Evolutionary conservation across 2,329 filamentous ascomycete genomes (phyloP), one percentile per base, ranked within the genome.

Genomic region (Fusarium buxicola): DNA sequence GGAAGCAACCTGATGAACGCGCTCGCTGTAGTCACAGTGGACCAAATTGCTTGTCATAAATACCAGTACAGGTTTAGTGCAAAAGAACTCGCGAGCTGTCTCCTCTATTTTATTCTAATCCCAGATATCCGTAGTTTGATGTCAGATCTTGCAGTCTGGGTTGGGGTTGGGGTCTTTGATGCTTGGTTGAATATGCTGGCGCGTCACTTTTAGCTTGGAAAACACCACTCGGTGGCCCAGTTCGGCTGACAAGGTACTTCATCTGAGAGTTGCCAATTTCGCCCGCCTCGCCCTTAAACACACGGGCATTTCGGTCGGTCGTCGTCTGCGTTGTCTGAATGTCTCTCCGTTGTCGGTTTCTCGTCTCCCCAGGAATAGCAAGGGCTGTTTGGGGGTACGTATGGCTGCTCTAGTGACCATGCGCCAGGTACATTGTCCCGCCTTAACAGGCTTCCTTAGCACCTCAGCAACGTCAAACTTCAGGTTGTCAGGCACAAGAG

Each of bases 251-350:
- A 28, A 51, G 45, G 35, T 32, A 18, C 39, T 30, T 34, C 21
- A 36, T 21, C 57, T 40, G 16, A 55, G 40, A 63, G 48, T 50
- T 21, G n/a, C 30, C 39, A 59, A 55, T 55, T 34, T 64, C 63
- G 48, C 50, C 54, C 63, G 55, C 59, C 63, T 61, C 44, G 31
- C 8, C 35, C 25, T 34, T 9, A 35, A 36, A 34, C 8, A 16
- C 39, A 25, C 40, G 43, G 32, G 11, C 43, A 31, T 47, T 31
- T 12, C 50, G 54, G 28, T 56, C 12, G 46, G 47, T 30, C 18
- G 18, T 48, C 36, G 21, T 28, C 21, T 24, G 15, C 18, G n/a
- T n/a, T 39, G 47, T 39, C 25, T 13, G 15, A 38, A 45, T 39
- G 40, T 52, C 28, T 52, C 40, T 52, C 40, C 35, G 27, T 30